phyloP scores from a whole-genome alignment of 495 filamentous ascomycete species.

The Lasiosphaeria hispida region DNA sequence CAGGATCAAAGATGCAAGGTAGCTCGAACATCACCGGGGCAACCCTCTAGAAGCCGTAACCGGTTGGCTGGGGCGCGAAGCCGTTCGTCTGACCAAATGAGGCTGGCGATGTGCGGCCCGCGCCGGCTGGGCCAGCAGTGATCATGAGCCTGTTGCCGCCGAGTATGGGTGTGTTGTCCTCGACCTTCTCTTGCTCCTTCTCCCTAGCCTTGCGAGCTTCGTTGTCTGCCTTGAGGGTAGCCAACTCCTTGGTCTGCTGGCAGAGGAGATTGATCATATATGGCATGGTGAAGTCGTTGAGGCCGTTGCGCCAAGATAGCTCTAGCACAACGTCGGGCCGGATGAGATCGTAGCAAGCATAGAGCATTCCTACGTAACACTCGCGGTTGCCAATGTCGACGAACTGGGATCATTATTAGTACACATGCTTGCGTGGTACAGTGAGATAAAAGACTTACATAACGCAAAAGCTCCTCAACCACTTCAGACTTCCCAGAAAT shows the following conservation, averaged over 20 bases:
- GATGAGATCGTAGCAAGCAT: constrained; percentile 97
- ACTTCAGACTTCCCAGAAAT: constrained; percentile 87
- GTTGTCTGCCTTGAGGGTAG: constrained; percentile 88
- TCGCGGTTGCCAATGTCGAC: constrained; percentile 98
- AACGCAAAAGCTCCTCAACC: constrained; percentile 91
- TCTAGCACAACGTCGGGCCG: constrained; percentile 89
- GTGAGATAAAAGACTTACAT: constrained; percentile 63
- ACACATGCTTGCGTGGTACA: not conserved
- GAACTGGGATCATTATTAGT: constrained; percentile 63
- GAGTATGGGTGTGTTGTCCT: constrained; percentile 91
- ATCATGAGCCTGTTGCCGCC: constrained; percentile 92
- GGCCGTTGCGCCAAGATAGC: constrained; percentile 92
- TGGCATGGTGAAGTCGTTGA: constrained; percentile 98
- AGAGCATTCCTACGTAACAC: constrained; percentile 99
- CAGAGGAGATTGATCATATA: constrained; percentile 98
- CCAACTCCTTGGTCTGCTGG: constrained; percentile 84
- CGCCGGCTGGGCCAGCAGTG: constrained; percentile 75
- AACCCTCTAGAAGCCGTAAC: constrained; percentile 52
- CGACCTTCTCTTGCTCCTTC: constrained; percentile 78
- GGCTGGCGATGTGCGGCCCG: constrained; percentile 53
- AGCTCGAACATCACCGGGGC: constrained; percentile 21
- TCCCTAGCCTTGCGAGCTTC: constrained; percentile 93
- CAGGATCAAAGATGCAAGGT: constrained; percentile 26
- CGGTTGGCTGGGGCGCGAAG: constrained; percentile 76
- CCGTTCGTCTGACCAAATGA: constrained; percentile 74